These are phyloP conservation scores for Nannochloropsis oceanica DNA, from an alignment of 108 stramenopile species.

Conservation along the genomic window DNA sequence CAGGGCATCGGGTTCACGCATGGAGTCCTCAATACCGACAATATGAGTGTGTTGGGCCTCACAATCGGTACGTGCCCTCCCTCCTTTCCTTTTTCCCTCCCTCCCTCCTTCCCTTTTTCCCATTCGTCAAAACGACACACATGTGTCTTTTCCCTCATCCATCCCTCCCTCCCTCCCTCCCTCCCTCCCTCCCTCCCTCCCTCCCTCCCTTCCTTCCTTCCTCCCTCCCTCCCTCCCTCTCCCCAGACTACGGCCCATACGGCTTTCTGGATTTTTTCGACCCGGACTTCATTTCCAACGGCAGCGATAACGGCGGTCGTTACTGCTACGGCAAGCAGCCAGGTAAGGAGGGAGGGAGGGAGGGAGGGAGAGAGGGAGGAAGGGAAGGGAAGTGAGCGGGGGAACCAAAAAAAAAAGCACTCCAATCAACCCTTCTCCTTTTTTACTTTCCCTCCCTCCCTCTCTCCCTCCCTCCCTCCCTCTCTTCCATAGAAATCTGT, in stretches of 20 bases:
- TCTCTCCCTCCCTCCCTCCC: too few relatives aligned
- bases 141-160: too few relatives aligned
- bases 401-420: too few relatives aligned
- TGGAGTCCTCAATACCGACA: slow-evolving; percentile 34
- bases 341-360: too few relatives aligned
- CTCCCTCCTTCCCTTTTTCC: background rate
- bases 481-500: slow-evolving; percentile 11
- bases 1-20: slow-evolving; percentile 14
- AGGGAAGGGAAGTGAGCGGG: too few relatives aligned
- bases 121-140: too few relatives aligned
- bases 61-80: background rate
- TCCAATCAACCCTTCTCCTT: too few relatives aligned
- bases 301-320: slow-evolving; percentile 11
- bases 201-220: background rate
- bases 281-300: slow-evolving; percentile 24
- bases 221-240: background rate
- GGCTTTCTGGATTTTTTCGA: slow-evolving; percentile 35
- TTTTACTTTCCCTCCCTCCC: too few relatives aligned
- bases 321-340: slow-evolving; percentile 26
- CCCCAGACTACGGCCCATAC: slow-evolving; percentile 25
- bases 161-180: background rate
- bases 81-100: background rate
- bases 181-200: background rate
- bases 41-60: slow-evolving; percentile 31
- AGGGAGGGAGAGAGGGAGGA: too few relatives aligned